Base-by-base conservation (phyloP, 2,329 filamentous ascomycete genomes). In the Xylariaceae sp. region DNA sequence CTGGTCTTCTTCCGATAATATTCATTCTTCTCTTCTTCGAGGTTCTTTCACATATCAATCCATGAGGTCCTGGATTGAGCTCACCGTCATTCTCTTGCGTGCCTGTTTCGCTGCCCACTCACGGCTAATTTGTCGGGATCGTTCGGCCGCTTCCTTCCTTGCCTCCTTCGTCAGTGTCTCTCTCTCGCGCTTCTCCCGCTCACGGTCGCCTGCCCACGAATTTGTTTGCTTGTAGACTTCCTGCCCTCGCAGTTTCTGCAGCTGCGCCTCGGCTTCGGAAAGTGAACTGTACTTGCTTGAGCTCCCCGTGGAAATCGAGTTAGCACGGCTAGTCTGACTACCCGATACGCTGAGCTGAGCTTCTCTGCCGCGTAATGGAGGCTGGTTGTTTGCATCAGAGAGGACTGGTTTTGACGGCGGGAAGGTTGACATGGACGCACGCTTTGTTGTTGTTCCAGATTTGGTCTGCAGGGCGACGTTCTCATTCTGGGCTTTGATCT, bases 71-170 rank as follows among this genome's bases (percentile, higher is more conserved):
- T 48, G 49, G n/a, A 55, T 16, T 2, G 58, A 60, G 29, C 43
- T 37, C 7, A 56, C 37, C 8, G 55, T 56, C 50, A 53, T 51
- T 26, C 55, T 63, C 54, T 68, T 73, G 15, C 59, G 64, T 29
- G 67, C 67, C 55, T 76, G 74, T 61, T 73, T 79, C 56, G 81
- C 77, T 9, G 78, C 78, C 78, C 79, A 83, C 51, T 81, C 75
- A 26, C 78, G 71, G 49, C 78, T 78, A 44, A 75, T 69, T 56
- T 71, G 67, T 40, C 79, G 71, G 40, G 77, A 79, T 53, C 75
- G 69, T 60, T 83, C 78, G 9, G 80, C 79, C 18, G 80, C 80
- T 52, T 79, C 68, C 51, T 79, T 73, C 34, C 80, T 68, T 7
- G 79, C 78, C 41, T 66, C 54, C 53, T 73, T 78, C 12, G 78